These are phyloP conservation scores for Mytilinidion resinicola DNA, from an alignment of 495 filamentous ascomycete genomes.

Conservation along the genomic window DNA sequence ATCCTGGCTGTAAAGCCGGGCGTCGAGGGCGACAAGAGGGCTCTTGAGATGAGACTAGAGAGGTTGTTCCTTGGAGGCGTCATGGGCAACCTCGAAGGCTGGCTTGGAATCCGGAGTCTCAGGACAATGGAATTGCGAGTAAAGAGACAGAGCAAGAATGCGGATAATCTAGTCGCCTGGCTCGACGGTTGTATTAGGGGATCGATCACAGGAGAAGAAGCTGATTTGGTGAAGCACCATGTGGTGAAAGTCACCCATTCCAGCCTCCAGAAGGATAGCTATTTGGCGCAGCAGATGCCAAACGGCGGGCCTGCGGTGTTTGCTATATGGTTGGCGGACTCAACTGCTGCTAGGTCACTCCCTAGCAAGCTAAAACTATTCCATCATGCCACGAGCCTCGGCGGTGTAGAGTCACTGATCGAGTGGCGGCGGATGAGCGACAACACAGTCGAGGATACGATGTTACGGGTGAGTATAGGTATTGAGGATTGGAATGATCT, in stretches of 20 bases:
- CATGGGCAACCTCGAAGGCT: constrained; percentile 86
- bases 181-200: constrained; percentile 47
- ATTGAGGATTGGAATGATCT: constrained; percentile 86
- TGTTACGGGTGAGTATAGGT: constrained; percentile 80
- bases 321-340: constrained; percentile 56
- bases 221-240: constrained; percentile 43
- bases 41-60: constrained; percentile 49
- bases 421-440: constrained; percentile 88
- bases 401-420: constrained; percentile 89
- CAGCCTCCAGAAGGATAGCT: constrained; percentile 63
- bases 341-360: constrained; percentile 55
- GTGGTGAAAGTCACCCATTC: constrained; percentile 67
- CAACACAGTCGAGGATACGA: constrained; percentile 56
- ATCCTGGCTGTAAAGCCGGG: constrained; percentile 57
- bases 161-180: constrained; percentile 64
- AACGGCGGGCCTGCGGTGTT: constrained; percentile 88
- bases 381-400: constrained; percentile 90
- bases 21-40: constrained; percentile 40
- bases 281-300: constrained; percentile 87
- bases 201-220: constrained; percentile 33
- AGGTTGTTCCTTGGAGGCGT: constrained; percentile 71
- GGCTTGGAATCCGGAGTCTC: constrained; percentile 81
- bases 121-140: constrained; percentile 83
- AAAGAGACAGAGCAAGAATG: constrained; percentile 61
- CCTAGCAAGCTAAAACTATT: constrained; percentile 76